These are phyloP conservation scores for Gamarada debralockiae DNA, from an alignment of 495 filamentous ascomycete genomes.

Conservation along the genomic window DNA sequence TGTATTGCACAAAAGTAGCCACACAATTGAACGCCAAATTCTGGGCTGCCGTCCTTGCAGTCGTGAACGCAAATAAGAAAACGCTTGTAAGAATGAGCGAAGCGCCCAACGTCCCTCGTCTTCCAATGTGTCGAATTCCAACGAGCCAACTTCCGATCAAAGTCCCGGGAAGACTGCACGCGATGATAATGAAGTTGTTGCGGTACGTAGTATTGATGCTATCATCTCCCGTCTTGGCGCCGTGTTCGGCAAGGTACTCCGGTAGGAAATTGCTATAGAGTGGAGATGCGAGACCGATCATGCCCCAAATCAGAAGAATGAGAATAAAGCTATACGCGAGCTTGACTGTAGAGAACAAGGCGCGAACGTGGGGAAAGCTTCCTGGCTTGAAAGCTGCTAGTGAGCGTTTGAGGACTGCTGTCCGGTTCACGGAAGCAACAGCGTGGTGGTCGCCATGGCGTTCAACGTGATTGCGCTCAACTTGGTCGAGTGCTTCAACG, in stretches of 20 bases:
- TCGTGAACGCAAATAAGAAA: neutral
- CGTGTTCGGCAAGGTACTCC: neutral
- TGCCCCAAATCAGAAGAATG: neutral
- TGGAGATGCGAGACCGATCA: neutral
- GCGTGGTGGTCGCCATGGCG: neutral
- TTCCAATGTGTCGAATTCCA: neutral
- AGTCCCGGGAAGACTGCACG: neutral
- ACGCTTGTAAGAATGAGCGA: neutral
- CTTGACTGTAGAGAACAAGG: neutral
- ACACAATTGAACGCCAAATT: neutral
- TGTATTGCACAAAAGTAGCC: neutral
- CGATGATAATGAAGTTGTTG: neutral
- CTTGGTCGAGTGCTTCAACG: no score
- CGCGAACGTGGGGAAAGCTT: neutral
- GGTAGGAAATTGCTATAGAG: neutral
- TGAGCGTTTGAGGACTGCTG: neutral
- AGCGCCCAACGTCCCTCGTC: neutral
- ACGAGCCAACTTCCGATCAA: neutral
- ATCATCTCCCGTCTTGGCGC: neutral
- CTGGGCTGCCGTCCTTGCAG: neutral
- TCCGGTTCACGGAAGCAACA: neutral
- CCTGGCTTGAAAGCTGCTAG: neutral
- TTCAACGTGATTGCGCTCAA: neutral
- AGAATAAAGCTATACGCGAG: neutral
- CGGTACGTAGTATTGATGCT: neutral